Evolutionary conservation across 768 basidiomycete species (phyloP), one percentile per base, ranked within the genome.

Genomic region (Mycena alexandri): DNA sequence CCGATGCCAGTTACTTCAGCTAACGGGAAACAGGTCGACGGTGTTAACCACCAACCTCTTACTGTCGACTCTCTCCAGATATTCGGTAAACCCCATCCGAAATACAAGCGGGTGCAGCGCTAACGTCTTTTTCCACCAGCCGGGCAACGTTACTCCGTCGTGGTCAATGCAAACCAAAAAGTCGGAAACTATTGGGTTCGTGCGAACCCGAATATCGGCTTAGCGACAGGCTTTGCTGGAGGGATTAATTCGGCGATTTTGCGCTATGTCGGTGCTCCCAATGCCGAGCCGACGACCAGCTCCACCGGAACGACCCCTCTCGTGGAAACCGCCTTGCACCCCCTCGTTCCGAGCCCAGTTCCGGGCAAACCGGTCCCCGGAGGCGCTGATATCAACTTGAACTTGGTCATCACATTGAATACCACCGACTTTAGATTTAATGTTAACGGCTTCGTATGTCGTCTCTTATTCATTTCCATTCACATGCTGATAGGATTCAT

Each of bases 81-180:
- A 33, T 79, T 79, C 56, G 75, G 79, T 44, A 11, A 19, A 54
- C 74, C 63, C 48, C 66, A 56, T 29, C 60, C 61, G 14, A 68
- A 48, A 13, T 63, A 63, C 41, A 56, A 67, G 24, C 48, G 62
- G 63, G 71, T 53, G 74, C 74, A 9, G 75, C 67, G 41, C 72
- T 53, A 29, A 61, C 44, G 14, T 73, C 38, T 61, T 56, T 21
- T 51, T 16, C 41, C 38, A 9, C 38, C 50, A 65, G 62, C 65
- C 10, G 83, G 81, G 10, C 85, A 85, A 67, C 80, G 84, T 21
- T 84, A 84, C 56, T 85, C 82, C 2, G 78, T 86, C 65, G 73
- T 85, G 22, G 68, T 84, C 9, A 72, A 77, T 22, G 79, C 85
- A 8, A 77, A 81, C 65, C 76, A 81, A 46, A 70, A 72, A 2